Conservation (phyloP, 108 stramenopile genomes). For the Poteriospumella lacustris region DNA sequence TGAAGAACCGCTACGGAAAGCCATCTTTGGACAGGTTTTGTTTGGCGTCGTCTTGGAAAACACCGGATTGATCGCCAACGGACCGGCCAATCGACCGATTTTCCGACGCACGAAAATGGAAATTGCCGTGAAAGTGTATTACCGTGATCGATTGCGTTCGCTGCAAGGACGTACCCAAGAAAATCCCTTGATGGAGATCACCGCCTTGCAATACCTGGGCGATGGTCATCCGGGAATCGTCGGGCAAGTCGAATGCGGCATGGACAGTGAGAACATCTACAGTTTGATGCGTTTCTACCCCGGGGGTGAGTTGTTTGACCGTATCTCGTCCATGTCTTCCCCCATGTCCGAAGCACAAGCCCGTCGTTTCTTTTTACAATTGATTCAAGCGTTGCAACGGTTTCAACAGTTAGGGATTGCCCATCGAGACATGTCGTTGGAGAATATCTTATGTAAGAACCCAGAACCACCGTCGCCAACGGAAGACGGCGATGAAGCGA, state of each 20-base stretch:
- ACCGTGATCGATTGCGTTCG: not conserved
- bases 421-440: conserved; percentile 26
- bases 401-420: not conserved
- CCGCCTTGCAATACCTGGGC: conserved; percentile 20
- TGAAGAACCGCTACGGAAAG: not conserved
- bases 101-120: not conserved
- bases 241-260: conserved; percentile 12
- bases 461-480: no score
- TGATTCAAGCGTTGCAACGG: not conserved
- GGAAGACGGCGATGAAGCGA: conserved; percentile 10
- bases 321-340: not conserved
- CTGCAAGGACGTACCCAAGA: conserved; percentile 12
- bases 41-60: not conserved
- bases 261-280: not conserved
- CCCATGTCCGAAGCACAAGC: conserved; percentile 3
- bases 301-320: conserved; percentile 24
- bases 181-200: conserved; percentile 23
- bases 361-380: not conserved
- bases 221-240: conserved; percentile 4
- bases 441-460: not conserved
- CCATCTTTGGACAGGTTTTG: conserved; percentile 18
- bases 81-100: not conserved
- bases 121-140: not conserved
- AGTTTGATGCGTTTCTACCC: not conserved
- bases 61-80: not conserved